Percentiles rank a stretch among this genome's conserved stretches.
These are phyloP conservation scores for Trichoderma sp. DNA, from an alignment of 2,329 filamentous ascomycete genomes.

Conservation along the genomic window DNA sequence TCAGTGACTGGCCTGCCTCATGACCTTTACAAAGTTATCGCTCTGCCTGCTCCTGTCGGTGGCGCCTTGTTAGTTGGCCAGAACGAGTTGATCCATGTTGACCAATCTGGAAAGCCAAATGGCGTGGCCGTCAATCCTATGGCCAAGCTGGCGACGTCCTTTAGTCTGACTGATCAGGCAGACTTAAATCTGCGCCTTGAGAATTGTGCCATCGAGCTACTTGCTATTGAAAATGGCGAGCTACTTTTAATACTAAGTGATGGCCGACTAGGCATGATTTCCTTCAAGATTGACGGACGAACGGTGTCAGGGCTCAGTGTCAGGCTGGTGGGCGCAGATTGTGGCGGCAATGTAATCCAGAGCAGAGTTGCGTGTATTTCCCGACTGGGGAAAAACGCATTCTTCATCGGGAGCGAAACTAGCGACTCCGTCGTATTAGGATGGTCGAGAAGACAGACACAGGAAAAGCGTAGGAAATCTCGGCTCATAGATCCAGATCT, in stretches of 20 bases:
- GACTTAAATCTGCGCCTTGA: constrained; percentile 79
- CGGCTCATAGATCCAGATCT: constrained; percentile 57
- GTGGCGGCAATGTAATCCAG: constrained; percentile 63
- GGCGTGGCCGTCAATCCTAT: constrained; percentile 93
- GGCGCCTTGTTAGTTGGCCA: constrained; percentile 83
- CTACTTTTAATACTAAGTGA: constrained; percentile 78
- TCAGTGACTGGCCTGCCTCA: constrained; percentile 84
- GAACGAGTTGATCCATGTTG: constrained; percentile 92
- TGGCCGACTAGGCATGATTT: constrained; percentile 73
- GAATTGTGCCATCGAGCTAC: constrained; percentile 72
- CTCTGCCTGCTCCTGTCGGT: constrained; percentile 82
- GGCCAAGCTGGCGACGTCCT: constrained; percentile 78
- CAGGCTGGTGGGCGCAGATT: constrained; percentile 61
- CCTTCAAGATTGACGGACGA: constrained; percentile 84
- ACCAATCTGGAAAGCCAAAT: constrained; percentile 91
- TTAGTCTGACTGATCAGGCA: constrained; percentile 83
- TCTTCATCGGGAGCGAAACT: constrained; percentile 87
- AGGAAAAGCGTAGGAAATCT: constrained; percentile 65
- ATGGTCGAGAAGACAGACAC: constrained; percentile 69
- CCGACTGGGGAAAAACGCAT: constrained; percentile 63
- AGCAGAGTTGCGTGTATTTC: constrained; percentile 69
- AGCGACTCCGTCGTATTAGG: constrained; percentile 79
- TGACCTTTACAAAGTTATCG: constrained; percentile 79
- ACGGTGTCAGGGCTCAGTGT: constrained; percentile 87
- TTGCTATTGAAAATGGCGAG: constrained; percentile 78